Evolutionary conservation across 2,329 filamentous ascomycete genomes (phyloP).

Genomic region (Botrytis fragariae): DNA sequence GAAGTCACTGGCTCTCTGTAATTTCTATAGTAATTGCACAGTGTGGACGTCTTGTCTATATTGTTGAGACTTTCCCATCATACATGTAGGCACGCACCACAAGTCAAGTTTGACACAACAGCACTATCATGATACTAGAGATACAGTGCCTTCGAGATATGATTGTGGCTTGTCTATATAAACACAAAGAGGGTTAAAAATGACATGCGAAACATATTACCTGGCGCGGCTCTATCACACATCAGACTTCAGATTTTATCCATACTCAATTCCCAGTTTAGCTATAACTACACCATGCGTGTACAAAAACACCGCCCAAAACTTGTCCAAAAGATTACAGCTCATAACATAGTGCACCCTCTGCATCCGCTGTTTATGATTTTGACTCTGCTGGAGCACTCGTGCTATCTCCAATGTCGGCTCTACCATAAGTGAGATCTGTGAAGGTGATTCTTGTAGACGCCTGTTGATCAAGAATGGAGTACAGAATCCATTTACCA

Average conservation of each 20-base stretch:
- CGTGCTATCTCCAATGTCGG: background rate
- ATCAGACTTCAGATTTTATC: background rate
- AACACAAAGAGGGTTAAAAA: background rate
- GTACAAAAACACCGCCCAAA: background rate
- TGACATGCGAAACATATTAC: background rate
- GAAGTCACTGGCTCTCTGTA: background rate
- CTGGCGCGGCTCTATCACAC: background rate
- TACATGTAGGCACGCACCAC: background rate
- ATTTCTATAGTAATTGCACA: background rate
- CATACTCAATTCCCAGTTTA: background rate
- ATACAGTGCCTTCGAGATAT: background rate
- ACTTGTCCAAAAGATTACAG: background rate
- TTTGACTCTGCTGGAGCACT: background rate
- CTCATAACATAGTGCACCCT: background rate
- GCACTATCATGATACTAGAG: background rate
- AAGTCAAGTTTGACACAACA: background rate
- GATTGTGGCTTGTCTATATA: background rate
- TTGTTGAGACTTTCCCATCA: background rate
- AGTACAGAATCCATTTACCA: background rate
- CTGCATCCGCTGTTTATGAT: background rate
- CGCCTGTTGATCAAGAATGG: background rate
- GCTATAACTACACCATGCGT: background rate
- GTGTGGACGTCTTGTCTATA: background rate
- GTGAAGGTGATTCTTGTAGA: background rate
- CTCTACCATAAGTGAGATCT: background rate